A percentile compares a stretch with the other conserved stretches of the same genome.
Conservation (phyloP, 345 rosid species). For the Euphorbia tirucalli region DNA sequence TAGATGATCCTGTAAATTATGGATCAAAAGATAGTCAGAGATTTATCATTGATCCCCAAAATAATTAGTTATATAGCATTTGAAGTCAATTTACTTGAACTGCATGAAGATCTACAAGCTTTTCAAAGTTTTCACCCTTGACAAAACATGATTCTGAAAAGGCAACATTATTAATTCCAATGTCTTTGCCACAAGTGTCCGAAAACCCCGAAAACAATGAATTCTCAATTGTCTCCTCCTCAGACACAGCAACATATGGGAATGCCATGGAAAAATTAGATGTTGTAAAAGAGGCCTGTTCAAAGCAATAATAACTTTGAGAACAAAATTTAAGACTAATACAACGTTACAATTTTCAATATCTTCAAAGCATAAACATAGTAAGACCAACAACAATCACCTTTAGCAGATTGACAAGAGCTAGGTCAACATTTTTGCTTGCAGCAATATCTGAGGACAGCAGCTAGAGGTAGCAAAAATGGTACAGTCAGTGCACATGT, state of each 20-base stretch:
- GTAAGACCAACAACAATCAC: conserved; percentile 31
- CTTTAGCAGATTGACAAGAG: conserved; percentile 68
- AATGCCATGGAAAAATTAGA: conserved; percentile 93
- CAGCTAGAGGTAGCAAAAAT: conserved; percentile 45
- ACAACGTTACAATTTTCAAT: background rate
- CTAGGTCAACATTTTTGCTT: conserved; percentile 44
- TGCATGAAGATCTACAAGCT: conserved; percentile 56
- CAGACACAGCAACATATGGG: conserved; percentile 73
- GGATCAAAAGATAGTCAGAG: conserved; percentile 11
- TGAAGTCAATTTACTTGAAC: conserved; percentile 47
- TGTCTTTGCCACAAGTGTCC: conserved; percentile 57
- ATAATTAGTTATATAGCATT: background rate
- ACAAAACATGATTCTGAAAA: conserved; percentile 70
- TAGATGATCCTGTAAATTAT: conserved; percentile 57
- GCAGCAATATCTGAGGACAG: conserved; percentile 65
- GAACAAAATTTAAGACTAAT: conserved; percentile 7
- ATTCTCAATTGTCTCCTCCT: conserved; percentile 69
- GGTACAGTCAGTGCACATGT: conserved; percentile 11
- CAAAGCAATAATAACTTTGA: conserved; percentile 20
- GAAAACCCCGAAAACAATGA: conserved; percentile 63
- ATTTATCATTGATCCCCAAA: background rate
- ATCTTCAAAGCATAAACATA: background rate
- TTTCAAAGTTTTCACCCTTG: conserved; percentile 57
- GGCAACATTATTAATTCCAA: conserved; percentile 51
- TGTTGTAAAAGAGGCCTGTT: conserved; percentile 54